Evolutionary conservation across 805 yeast genomes (phyloP).

Genomic region (Yarrowia osloensis): DNA sequence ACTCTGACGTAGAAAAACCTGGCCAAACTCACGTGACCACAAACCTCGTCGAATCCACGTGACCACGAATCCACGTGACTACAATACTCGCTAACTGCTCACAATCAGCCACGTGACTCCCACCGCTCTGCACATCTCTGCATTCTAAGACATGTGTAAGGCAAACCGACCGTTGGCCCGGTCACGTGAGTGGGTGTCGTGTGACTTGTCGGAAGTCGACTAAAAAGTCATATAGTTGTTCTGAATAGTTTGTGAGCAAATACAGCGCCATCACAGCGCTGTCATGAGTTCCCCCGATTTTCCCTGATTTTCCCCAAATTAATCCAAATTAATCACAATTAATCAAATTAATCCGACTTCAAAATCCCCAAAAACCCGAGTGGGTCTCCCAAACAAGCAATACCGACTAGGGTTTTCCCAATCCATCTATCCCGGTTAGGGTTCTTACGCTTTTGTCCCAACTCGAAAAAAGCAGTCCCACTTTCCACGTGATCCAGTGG

Average conservation of each 20-base stretch:
- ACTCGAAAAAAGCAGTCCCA: constrained; percentile 28
- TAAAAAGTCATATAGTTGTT: no score
- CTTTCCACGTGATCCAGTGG: constrained; percentile 27
- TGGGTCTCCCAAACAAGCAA: background rate
- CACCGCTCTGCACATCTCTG: background rate
- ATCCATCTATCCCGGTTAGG: background rate
- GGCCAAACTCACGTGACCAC: no score
- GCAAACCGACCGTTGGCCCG: background rate
- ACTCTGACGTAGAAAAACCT: no score
- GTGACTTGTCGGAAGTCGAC: no score
- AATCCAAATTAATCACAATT: no score
- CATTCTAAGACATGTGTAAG: background rate
- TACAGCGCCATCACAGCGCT: no score
- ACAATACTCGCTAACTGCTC: no score
- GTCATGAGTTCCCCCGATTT: background rate
- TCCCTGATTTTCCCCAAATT: background rate
- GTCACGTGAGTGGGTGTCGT: background rate
- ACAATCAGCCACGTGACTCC: no score
- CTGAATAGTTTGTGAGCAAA: no score
- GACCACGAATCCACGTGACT: no score
- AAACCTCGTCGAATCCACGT: no score
- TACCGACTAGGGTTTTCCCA: background rate
- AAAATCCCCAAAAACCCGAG: background rate
- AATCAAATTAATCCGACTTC: background rate
- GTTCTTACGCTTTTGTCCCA: background rate